Conservation (phyloP, 1,284 basidiomycete genomes). For the Heliocybe sulcata region DNA sequence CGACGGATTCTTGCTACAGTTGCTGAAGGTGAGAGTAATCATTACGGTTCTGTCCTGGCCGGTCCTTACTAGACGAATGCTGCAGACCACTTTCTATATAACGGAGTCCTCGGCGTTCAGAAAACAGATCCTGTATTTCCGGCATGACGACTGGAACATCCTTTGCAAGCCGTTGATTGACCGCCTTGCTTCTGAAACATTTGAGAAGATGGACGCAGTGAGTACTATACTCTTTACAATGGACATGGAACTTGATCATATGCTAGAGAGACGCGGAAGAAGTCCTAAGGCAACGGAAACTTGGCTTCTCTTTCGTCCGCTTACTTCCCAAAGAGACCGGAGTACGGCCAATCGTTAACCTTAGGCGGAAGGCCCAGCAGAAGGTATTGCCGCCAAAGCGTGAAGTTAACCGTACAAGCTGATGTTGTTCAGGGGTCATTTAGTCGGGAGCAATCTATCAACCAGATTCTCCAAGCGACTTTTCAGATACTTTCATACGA, state of each 20-base stretch:
- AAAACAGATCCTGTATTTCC: constrained; percentile 88
- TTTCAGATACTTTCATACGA: constrained; percentile 86
- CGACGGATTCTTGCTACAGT: constrained; percentile 74
- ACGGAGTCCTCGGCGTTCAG: constrained; percentile 88
- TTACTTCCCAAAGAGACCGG: constrained; percentile 93
- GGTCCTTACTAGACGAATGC: neutral
- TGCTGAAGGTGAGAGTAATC: constrained; percentile 58
- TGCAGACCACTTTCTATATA: constrained; percentile 86
- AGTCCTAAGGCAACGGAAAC: constrained; percentile 56
- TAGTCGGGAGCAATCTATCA: constrained; percentile 58
- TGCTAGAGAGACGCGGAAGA: constrained; percentile 55
- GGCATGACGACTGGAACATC: constrained; percentile 89
- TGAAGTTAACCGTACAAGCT: neutral
- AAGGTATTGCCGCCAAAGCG: constrained; percentile 16
- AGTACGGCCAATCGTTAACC: constrained; percentile 91
- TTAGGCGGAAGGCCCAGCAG: constrained; percentile 54
- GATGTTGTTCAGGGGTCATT: constrained; percentile 18
- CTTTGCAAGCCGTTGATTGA: constrained; percentile 79
- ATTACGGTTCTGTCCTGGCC: neutral
- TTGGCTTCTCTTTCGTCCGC: constrained; percentile 84
- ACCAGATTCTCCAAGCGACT: constrained; percentile 76
- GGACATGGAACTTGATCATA: neutral
- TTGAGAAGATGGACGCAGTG: constrained; percentile 55
- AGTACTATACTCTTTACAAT: constrained; percentile 5
- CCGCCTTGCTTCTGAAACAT: constrained; percentile 61